Conservation (phyloP, 352 stramenopile species). For the Globisporangium megalacanthum region DNA sequence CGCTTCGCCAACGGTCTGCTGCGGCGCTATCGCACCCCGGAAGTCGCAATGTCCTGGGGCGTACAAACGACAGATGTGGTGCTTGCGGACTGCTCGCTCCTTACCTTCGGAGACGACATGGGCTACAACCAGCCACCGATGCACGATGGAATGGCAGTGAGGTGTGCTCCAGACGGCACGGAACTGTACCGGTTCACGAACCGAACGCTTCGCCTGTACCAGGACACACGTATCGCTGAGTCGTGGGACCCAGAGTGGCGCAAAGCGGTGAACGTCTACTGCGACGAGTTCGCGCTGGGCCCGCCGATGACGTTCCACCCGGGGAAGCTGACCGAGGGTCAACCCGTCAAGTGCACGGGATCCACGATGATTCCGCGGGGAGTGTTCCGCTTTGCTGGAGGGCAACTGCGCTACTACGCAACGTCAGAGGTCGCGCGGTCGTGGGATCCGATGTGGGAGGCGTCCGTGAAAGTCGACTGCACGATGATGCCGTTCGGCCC, state of each 20-base stretch:
- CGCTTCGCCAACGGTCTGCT: slow-evolving; percentile 13
- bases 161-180: background rate
- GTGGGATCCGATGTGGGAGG: slow-evolving; percentile 18
- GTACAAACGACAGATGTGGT: slow-evolving; percentile 4
- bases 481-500: slow-evolving; percentile 1
- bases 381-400: slow-evolving; percentile 10
- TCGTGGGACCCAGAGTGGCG: slow-evolving; percentile 19
- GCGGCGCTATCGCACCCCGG: slow-evolving; percentile 8
- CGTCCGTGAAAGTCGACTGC: slow-evolving; percentile 12
- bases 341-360: slow-evolving; percentile 11
- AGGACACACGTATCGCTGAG: slow-evolving; percentile 5
- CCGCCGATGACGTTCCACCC: slow-evolving; percentile 9
- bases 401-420: slow-evolving; percentile 15
- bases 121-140: slow-evolving; percentile 7
- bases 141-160: slow-evolving; percentile 9
- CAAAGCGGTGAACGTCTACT: slow-evolving; percentile 12
- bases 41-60: slow-evolving; percentile 22
- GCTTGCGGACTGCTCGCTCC: slow-evolving; percentile 2
- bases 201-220: slow-evolving; percentile 14
- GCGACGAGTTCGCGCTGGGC: slow-evolving; percentile 3
- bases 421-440: slow-evolving; percentile 11
- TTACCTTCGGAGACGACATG: slow-evolving; percentile 6
- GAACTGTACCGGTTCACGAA: slow-evolving; percentile 6
- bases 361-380: background rate
- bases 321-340: slow-evolving; percentile 10